Conservation (phyloP, 768 basidiomycete genomes). For the Pholiota microspora region DNA sequence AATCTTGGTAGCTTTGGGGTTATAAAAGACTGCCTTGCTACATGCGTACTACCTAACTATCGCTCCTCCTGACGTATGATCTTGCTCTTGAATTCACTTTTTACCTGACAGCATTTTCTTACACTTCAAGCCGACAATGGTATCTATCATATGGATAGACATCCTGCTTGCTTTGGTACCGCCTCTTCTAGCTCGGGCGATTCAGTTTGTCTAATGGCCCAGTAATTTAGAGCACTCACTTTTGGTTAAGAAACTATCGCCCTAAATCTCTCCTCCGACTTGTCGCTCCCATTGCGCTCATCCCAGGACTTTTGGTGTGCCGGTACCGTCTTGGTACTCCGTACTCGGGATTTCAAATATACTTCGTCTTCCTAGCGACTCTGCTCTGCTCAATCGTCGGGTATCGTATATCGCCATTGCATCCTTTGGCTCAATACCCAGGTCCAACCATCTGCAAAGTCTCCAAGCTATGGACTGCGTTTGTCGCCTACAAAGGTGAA, state of each 20-base stretch:
- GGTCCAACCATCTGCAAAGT: constrained; percentile 41
- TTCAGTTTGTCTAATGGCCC: neutral
- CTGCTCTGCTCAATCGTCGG: constrained; percentile 21
- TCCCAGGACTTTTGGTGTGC: neutral
- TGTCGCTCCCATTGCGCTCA: neutral
- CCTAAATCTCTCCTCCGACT: neutral
- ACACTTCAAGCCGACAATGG: neutral
- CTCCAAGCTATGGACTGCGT: constrained; percentile 37
- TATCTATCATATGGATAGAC: neutral
- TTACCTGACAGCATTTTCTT: neutral
- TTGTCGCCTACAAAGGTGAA: constrained; percentile 32
- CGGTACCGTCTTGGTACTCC: neutral
- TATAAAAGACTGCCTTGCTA: too few species aligned
- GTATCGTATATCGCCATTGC: constrained; percentile 47
- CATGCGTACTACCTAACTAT: too few species aligned
- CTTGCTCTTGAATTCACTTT: too few species aligned
- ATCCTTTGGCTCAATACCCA: constrained; percentile 46
- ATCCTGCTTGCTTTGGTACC: neutral
- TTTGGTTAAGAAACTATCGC: neutral
- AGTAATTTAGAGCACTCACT: neutral
- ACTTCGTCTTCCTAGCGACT: constrained; percentile 6
- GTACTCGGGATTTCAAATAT: neutral
- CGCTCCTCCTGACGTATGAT: too few species aligned
- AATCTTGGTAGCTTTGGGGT: too few species aligned
- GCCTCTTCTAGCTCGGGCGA: neutral